Evolutionary conservation across 495 filamentous ascomycete species (phyloP).

Genomic region (Hypoxylon perforatum): DNA sequence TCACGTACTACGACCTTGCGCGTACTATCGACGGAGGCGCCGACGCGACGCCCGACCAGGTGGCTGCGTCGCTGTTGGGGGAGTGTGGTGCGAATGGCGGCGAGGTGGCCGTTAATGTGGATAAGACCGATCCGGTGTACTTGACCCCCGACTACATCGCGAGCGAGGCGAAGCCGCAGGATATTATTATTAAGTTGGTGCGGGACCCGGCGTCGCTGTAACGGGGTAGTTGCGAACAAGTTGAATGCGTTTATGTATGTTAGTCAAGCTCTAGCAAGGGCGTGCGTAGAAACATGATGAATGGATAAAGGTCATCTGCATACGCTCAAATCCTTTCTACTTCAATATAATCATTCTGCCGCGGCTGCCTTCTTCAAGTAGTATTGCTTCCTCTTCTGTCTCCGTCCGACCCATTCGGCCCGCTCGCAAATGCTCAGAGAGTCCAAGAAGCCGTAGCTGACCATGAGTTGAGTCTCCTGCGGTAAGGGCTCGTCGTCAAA

Average conservation of each 20-base stretch:
- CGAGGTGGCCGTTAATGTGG: conserved; percentile 9
- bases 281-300: background rate
- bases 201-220: background rate
- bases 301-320: too few relatives aligned
- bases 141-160: conserved; percentile 20
- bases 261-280: background rate
- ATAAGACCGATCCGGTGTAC: conserved; percentile 18
- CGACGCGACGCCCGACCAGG: conserved; percentile 1
- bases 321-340: too few relatives aligned
- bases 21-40: conserved; percentile 35
- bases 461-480: conserved; percentile 7
- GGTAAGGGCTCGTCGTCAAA: conserved; percentile 2
- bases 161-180: conserved; percentile 1
- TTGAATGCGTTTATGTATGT: background rate
- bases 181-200: conserved; percentile 29
- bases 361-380: background rate
- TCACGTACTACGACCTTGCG: conserved; percentile 26
- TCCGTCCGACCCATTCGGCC: background rate
- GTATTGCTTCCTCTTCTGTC: background rate
- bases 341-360: background rate
- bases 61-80: conserved; percentile 7
- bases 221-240: background rate
- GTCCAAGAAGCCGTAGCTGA: background rate
- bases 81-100: conserved; percentile 15
- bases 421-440: background rate